Conservation (phyloP, 2,329 filamentous ascomycete species). For the Fusarium avenaceum region DNA sequence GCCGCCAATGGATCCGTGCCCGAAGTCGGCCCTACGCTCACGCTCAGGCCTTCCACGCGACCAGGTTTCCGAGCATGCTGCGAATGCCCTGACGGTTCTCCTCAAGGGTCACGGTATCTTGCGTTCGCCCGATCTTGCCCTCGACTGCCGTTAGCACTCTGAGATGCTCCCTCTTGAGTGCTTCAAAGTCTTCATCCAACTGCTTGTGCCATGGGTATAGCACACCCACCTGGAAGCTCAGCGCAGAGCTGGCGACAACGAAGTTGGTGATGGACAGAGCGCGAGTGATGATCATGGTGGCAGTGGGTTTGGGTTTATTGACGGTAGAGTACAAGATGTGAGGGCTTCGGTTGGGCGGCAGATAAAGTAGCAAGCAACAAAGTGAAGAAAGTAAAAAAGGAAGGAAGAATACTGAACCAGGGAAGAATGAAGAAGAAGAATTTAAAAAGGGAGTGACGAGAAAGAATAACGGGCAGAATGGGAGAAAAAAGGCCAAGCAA, state of each 20-base stretch:
- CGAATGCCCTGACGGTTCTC: slow-evolving; percentile 38
- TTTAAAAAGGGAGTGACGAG: slow-evolving; percentile 13
- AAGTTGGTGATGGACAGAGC: slow-evolving; percentile 63
- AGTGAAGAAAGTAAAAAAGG: slow-evolving; percentile 4
- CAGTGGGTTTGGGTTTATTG: slow-evolving; percentile 3
- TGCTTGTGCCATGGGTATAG: slow-evolving; percentile 79
- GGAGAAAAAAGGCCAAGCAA: slow-evolving; percentile 18
- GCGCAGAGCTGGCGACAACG: slow-evolving; percentile 72
- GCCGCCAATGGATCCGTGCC: slow-evolving; percentile 12
- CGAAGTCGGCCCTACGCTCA: slow-evolving; percentile 40
- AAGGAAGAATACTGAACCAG: slow-evolving; percentile 12
- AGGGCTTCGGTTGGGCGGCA: neutral
- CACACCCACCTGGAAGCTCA: slow-evolving; percentile 77
- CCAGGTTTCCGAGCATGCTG: slow-evolving; percentile 31
- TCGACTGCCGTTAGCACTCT: slow-evolving; percentile 40
- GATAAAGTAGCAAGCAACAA: slow-evolving; percentile 23
- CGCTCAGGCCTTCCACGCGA: slow-evolving; percentile 40
- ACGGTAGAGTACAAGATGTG: neutral
- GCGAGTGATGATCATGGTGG: slow-evolving; percentile 46
- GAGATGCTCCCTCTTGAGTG: slow-evolving; percentile 47
- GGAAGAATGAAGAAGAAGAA: slow-evolving; percentile 8
- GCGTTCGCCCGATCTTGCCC: slow-evolving; percentile 18
- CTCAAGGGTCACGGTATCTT: slow-evolving; percentile 27
- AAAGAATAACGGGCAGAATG: slow-evolving; percentile 5
- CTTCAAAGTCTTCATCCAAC: slow-evolving; percentile 70